Base-by-base conservation (phyloP, 805 yeast species). In the Huiozyma sinensis region DNA sequence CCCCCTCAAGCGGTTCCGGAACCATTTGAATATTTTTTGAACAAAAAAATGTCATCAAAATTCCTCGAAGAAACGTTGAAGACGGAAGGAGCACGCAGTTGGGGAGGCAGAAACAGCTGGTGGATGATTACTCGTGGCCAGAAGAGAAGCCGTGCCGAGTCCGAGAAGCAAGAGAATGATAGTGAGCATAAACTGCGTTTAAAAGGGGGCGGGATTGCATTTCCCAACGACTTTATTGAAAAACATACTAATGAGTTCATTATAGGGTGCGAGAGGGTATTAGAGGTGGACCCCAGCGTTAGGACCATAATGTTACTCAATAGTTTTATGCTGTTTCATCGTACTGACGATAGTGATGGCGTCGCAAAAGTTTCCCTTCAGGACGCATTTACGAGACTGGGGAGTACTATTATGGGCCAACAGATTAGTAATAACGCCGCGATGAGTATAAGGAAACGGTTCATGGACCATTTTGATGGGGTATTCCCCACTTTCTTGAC, bases 381-480 rank as follows among this genome's bases (percentile, higher is more conserved):
- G 10, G 63, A 58, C 40, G 70, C 71, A 42, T 75, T 71, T 47
- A 61, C 61, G 24, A 63, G 66, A 13, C 56, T 77, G 7, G 68
- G 68, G 1, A 61, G 68, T 37, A 70, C 76, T 5, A 74, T 84
- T 3, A 73, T 83, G 3, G 72, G 82, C 0, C 92, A 84, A 58
- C 92, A 83, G 57, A 75, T 84, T 8, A 78, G 84, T 50, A 95
- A 95, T 1, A 72, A 76, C 0, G 94, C 96, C 1, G 95, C 96
- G 0, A 60, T 55, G 7, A 71, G 88, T 1, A 83, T 88, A 30
- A 70, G 72, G 45, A 47, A 48, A 8, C 72, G 74, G 50, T 72
- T 84, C 44, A 55, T 56, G 13, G 54, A 57, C 13, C 47, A 63
- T 11, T 73, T 65, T 48, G 64, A 53, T 11, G 64, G 52, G 29